Conservation (phyloP, 176 grass and related monocot genomes). For the Hyparrhenia diplandra region DNA sequence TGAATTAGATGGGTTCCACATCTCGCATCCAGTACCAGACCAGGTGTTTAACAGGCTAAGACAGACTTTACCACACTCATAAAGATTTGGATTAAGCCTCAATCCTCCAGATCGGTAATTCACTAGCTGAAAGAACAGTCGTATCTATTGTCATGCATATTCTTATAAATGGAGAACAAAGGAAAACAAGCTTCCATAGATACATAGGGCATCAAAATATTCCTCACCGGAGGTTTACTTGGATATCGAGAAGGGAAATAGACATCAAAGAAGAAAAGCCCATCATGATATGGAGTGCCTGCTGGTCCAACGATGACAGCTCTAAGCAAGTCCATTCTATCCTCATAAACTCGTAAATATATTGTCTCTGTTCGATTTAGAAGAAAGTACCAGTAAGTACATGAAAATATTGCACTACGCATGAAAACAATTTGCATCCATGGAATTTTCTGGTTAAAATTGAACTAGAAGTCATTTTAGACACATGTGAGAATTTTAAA, state of each 20-base stretch:
- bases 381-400: constrained; percentile 13
- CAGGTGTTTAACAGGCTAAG: constrained; percentile 89
- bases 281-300: constrained; percentile 87
- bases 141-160: constrained; percentile 13
- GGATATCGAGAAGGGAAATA: constrained; percentile 73
- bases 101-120: constrained; percentile 76
- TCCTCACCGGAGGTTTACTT: constrained; percentile 56
- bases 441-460: not conserved
- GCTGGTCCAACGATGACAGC: constrained; percentile 70
- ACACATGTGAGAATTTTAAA: constrained; percentile 1
- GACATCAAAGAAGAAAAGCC: constrained; percentile 82
- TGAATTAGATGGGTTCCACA: constrained; percentile 56
- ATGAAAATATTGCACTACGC: not conserved
- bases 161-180: constrained; percentile 9
- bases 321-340: constrained; percentile 88
- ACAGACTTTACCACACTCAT: constrained; percentile 66
- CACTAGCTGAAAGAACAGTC: constrained; percentile 54
- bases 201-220: constrained; percentile 8
- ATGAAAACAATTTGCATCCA: not conserved
- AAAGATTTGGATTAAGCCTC: constrained; percentile 83
- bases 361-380: constrained; percentile 59
- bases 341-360: constrained; percentile 78
- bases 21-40: constrained; percentile 59
- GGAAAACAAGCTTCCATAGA: constrained; percentile 6
- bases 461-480: constrained; percentile 2